Evolutionary conservation across 1,284 basidiomycete genomes (phyloP), one percentile per base, ranked within the genome.

Genomic region (Pholiota adiposa): DNA sequence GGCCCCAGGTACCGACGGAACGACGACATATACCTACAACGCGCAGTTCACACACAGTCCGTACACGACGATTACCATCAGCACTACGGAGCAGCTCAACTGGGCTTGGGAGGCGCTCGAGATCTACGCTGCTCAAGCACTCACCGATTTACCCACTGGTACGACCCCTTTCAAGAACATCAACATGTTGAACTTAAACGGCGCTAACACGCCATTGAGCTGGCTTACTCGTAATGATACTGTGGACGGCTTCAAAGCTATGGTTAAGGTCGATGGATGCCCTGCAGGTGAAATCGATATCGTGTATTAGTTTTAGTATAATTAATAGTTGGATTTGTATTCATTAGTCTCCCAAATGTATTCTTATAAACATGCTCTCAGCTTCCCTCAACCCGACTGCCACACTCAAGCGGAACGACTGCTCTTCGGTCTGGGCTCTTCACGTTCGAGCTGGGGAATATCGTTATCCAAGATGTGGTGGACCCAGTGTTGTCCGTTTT

Each of bases 221-320:
- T 58, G 70, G 60, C 46, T 80, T 77, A 66, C 79, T 73, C 65
- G 67, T 70, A 33, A 41, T 56, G 21, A 75, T 73, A 19, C 66
- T 75, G 27, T 31, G 0, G 75, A 78, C 63, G 63, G 58, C 51
- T 29, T 38, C 16, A 74, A 71, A 25, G 76, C 74, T 12, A 70
- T 68, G 60, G 69, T 61, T 14, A 59, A 81, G 43, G 75, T 77
- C 58, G 71, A 78, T 14, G 6, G 75, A 9, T 63, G 46, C 1
- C 65, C 64, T 0, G 61, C 53, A 5, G 75, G 76, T 18, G 59
- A 68, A 31, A 62, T 66, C 40, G 53, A 66, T 25, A 62, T 64
- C 16, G 60, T 52, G n/a, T 58, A 52, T 31, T 58, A 58, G 29
- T 18, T 21, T 7, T 14, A 14, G 12, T 38, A 12, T 50, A 21